phyloP scores from a whole-genome alignment of 768 basidiomycete species.

The Asterophora parasitica region DNA sequence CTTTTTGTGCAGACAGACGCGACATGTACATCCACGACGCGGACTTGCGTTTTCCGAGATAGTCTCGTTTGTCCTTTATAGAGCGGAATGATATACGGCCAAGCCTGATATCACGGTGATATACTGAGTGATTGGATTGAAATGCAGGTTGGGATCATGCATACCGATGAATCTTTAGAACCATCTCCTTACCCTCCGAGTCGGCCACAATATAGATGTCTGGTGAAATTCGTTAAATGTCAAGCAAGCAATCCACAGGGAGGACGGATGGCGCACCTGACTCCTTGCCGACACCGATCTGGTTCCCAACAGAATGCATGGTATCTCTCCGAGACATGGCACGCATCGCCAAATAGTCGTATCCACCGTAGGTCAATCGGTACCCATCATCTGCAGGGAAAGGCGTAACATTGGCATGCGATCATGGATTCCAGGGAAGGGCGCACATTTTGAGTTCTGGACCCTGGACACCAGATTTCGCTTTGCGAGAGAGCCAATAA shows the following conservation, averaged over 20 bases:
- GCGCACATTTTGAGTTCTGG: constrained; percentile 86
- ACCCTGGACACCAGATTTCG: constrained; percentile 85
- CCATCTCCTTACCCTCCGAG: constrained; percentile 77
- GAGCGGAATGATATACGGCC: constrained; percentile 97
- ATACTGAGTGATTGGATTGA: neutral
- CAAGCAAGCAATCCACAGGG: neutral
- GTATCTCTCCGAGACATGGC: constrained; percentile 88
- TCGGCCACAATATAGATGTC: constrained; percentile 92
- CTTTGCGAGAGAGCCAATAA: constrained; percentile 87
- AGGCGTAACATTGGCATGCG: neutral
- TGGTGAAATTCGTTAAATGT: constrained; percentile 20
- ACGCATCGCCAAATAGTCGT: constrained; percentile 92
- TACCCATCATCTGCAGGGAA: constrained; percentile 88
- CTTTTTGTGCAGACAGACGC: constrained; percentile 91
- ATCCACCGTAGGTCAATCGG: constrained; percentile 96
- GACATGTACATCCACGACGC: constrained; percentile 99
- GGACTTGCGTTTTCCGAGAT: constrained; percentile 90
- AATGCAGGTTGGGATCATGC: constrained; percentile 9
- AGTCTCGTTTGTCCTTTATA: constrained; percentile 95
- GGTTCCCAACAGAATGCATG: constrained; percentile 89
- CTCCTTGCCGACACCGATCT: constrained; percentile 98
- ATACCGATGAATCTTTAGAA: constrained; percentile 91
- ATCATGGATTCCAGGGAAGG: neutral
- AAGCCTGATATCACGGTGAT: constrained; percentile 47
- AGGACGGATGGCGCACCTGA: constrained; percentile 58